Evolutionary conservation across 2,329 filamentous ascomycete species (phyloP).

Genomic region (Pseudogymnoascus sp.): DNA sequence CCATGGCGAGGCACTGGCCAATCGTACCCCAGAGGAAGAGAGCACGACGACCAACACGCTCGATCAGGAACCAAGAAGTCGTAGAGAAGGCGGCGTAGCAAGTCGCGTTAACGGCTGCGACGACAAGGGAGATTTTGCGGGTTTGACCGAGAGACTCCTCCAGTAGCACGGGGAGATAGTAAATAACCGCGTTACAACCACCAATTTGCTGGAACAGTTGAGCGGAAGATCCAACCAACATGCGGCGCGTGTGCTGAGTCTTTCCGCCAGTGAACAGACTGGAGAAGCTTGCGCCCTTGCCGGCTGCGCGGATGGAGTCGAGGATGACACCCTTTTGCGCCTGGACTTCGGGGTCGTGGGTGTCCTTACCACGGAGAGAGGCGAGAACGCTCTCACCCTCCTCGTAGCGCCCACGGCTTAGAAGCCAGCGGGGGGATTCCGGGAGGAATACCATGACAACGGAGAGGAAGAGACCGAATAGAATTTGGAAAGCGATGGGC

Average conservation of each 20-base stretch:
- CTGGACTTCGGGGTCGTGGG: conserved; percentile 39
- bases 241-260: conserved; percentile 40
- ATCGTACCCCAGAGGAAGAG: conserved; percentile 46
- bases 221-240: conserved; percentile 20
- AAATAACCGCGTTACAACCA: conserved; percentile 32
- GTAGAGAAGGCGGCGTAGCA: conserved; percentile 36
- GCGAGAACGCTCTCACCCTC: conserved; percentile 13
- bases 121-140: background rate
- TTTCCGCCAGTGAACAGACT: conserved; percentile 39
- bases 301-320: conserved; percentile 40
- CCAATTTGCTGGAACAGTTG: conserved; percentile 42
- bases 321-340: conserved; percentile 43
- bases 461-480: conserved; percentile 48
- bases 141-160: background rate
- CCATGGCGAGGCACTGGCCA: conserved; percentile 6
- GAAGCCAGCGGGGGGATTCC: conserved; percentile 88
- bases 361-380: conserved; percentile 15
- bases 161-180: conserved; percentile 20
- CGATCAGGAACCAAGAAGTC: conserved; percentile 34
- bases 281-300: conserved; percentile 25
- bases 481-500: conserved; percentile 76
- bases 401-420: conserved; percentile 22
- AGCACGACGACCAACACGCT: conserved; percentile 54
- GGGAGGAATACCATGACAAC: conserved; percentile 69
- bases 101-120: conserved; percentile 22